Percentiles rank a stretch among this genome's conserved stretches.
phyloP scores from a whole-genome alignment of 2,329 filamentous ascomycete genomes.

The Beauveria brongniartii region DNA sequence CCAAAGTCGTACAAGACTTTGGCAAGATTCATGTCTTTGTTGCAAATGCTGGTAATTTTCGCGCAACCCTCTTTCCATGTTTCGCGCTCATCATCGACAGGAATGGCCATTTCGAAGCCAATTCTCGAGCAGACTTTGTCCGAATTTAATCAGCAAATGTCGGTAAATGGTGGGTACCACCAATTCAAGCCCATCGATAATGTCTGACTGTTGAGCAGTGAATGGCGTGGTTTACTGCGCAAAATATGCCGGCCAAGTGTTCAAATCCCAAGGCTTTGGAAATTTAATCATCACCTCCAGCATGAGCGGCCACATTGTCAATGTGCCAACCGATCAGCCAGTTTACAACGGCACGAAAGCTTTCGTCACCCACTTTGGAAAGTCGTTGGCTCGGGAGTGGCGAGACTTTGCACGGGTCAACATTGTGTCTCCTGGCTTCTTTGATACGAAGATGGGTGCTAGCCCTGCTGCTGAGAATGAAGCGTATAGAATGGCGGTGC shows the following conservation, averaged over 20 bases:
- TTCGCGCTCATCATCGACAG: conserved; percentile 5
- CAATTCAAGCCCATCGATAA: neutral
- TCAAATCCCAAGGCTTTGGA: conserved; percentile 34
- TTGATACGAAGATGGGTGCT: conserved; percentile 54
- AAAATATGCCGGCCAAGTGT: conserved; percentile 35
- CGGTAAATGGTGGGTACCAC: conserved; percentile 40
- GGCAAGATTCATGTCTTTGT: conserved; percentile 35
- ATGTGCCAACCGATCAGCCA: conserved; percentile 44
- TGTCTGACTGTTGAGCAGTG: conserved; percentile 16
- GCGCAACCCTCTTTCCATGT: neutral
- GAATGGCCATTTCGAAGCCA: conserved; percentile 45
- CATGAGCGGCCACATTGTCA: conserved; percentile 43
- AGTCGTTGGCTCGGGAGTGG: conserved; percentile 48
- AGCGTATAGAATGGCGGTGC: conserved; percentile 38
- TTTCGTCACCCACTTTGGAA: conserved; percentile 47
- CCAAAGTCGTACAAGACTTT: conserved; percentile 29
- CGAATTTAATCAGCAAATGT: conserved; percentile 42
- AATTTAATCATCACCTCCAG: conserved; percentile 45
- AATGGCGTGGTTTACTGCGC: conserved; percentile 39
- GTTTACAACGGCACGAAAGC: conserved; percentile 51
- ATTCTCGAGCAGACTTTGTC: conserved; percentile 45
- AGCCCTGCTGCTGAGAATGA: conserved; percentile 35
- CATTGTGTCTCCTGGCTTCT: conserved; percentile 31
- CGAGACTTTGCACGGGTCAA: conserved; percentile 50
- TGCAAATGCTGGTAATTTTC: conserved; percentile 32